Conservation (phyloP, 179 eudicot genomes). For the Camellia oleifera region DNA sequence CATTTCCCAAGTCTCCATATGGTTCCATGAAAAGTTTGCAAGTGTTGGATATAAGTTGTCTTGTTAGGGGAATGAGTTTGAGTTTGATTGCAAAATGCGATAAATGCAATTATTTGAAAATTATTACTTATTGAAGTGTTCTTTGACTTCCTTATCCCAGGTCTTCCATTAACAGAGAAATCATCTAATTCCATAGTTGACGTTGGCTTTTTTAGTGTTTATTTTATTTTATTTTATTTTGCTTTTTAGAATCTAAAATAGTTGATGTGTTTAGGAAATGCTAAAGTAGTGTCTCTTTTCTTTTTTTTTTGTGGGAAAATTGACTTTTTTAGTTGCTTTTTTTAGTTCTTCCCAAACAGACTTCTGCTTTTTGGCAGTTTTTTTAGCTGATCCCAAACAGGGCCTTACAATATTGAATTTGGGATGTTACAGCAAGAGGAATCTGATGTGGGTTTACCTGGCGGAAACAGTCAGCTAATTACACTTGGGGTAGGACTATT, state of each 20-base stretch:
- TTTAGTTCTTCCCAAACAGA: too few species aligned
- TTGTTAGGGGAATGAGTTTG: not conserved
- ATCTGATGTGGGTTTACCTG: slow-evolving; percentile 50
- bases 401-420: not conserved
- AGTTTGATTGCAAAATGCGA: not conserved
- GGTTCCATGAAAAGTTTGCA: not conserved
- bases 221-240: too few species aligned
- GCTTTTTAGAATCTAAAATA: too few species aligned
- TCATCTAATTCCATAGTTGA: too few species aligned
- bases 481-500: slow-evolving; percentile 88
- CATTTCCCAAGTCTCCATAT: not conserved
- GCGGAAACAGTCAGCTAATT: slow-evolving; percentile 70
- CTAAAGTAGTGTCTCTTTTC: too few species aligned
- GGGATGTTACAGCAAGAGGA: slow-evolving; percentile 75
- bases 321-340: too few species aligned
- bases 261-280: too few species aligned
- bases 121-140: not conserved
- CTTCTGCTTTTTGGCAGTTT: too few species aligned
- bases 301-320: too few species aligned
- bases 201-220: too few species aligned
- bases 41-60: not conserved
- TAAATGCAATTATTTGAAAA: not conserved
- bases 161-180: too few species aligned
- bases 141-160: not conserved
- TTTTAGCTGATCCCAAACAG: too few species aligned